Base-by-base conservation (phyloP, 768 basidiomycete species). In the Chiua virens region DNA sequence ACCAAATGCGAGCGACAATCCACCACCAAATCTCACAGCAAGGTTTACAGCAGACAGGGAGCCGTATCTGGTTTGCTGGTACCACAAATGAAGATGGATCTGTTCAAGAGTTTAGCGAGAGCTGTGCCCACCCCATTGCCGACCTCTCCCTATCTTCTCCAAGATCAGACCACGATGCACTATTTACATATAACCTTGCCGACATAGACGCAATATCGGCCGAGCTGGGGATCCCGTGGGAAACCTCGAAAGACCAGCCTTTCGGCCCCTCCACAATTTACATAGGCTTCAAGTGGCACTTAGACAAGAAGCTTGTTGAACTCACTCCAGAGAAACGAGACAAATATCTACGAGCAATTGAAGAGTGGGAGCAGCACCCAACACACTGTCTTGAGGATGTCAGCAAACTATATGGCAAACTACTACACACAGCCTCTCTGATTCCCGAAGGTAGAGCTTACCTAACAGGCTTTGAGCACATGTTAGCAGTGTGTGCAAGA, bases 381-480 rank as follows among this genome's bases (percentile, higher is more conserved):
- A 3, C 10, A 0, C 55, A 61, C 14, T 1, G 15, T 4, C 48
- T 62, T 0, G n/a, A 54, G 8, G 39, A 62, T 0, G 35, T 62
- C 1, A 17, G 47, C 3, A 0, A 15, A 1, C n/a, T 61, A 0
- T 59, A 59, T 5, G 47, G 54, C 1, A 62, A 62, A 15, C 25
- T 62, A 0, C 37, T 60, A 1, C 60, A 61, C 5, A 23, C 37
- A 0, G 61, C 60, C 14, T 43, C 62, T 1, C 60, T 74, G 0
- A 25, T 73, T 6, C 65, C 63, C 2, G 32, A 1, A n/a, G 69
- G 65, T 9, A 61, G 71, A 0, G 72, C 78, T 1, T 75, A 73
- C 54, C 68, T 80, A 47, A 76, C 71, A 34, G 40, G 43, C 10
- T 53, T 80, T 21, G 73, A 79, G 47, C 15, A 60, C 52, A 71